Conservation (phyloP, 1,284 basidiomycete genomes). For the Fomes fomentarius region DNA sequence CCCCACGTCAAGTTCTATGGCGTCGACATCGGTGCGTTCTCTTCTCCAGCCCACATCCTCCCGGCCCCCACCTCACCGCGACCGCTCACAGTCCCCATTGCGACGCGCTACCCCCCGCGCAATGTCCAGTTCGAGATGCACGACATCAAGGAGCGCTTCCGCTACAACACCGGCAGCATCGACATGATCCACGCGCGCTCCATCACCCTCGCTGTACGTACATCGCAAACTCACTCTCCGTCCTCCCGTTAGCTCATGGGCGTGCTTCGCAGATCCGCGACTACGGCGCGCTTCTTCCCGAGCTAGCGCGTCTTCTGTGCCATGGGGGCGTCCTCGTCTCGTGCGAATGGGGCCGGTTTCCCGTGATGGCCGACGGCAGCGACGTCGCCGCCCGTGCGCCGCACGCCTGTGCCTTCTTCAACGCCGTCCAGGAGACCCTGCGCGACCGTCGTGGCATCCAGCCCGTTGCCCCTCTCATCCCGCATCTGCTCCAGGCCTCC, state of each 20-base stretch:
- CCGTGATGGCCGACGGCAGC: constrained; percentile 40
- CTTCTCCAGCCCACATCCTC: constrained; percentile 4
- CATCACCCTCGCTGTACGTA: constrained; percentile 59
- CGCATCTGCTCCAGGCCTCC: constrained; percentile 37
- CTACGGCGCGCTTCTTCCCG: constrained; percentile 53
- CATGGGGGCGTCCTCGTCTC: constrained; percentile 68
- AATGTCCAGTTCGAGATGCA: constrained; percentile 69
- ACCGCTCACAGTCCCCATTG: constrained; percentile 59
- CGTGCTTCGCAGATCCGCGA: constrained; percentile 45
- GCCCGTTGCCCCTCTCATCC: constrained; percentile 39
- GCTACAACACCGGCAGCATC: constrained; percentile 53
- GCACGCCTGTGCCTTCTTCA: constrained; percentile 41
- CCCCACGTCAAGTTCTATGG: constrained; percentile 66
- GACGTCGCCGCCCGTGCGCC: constrained; percentile 33
- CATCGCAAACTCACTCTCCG: not conserved
- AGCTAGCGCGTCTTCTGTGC: constrained; percentile 61
- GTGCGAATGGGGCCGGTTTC: constrained; percentile 55
- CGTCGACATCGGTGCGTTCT: constrained; percentile 66
- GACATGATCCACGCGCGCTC: constrained; percentile 68
- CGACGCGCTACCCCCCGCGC: constrained; percentile 55
- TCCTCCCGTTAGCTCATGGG: constrained; percentile 1
- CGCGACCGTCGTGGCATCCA: constrained; percentile 37
- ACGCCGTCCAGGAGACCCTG: constrained; percentile 43
- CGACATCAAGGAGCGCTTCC: constrained; percentile 53
- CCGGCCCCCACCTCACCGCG: not conserved